Percentiles rank a stretch among this genome's conserved stretches.
phyloP scores from a whole-genome alignment of 495 filamentous ascomycete species.

The Sabuloglossum arenarium region DNA sequence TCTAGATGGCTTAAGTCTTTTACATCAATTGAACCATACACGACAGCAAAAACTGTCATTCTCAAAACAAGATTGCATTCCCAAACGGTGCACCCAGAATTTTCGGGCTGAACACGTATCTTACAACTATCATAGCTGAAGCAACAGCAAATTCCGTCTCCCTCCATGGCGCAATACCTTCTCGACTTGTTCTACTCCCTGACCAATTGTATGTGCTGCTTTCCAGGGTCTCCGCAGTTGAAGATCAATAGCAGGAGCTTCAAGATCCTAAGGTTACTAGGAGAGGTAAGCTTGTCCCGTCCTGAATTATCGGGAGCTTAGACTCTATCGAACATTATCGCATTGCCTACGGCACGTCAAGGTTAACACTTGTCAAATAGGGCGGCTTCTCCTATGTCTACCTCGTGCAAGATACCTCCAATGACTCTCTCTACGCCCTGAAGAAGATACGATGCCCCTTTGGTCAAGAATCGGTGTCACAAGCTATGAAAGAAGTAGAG shows the following conservation, averaged over 20 bases:
- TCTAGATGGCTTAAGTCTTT: neutral
- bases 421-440: constrained; percentile 67
- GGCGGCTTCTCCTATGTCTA: constrained; percentile 98
- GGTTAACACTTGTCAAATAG: constrained; percentile 18
- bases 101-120: neutral
- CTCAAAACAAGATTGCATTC: neutral
- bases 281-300: constrained; percentile 37
- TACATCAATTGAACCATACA: neutral
- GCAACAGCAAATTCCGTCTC: neutral
- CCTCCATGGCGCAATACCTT: constrained; percentile 63
- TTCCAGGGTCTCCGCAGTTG: constrained; percentile 76
- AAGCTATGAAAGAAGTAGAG: constrained; percentile 90
- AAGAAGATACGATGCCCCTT: constrained; percentile 99
- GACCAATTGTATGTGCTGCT: constrained; percentile 86
- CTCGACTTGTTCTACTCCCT: constrained; percentile 79
- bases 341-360: neutral
- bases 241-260: constrained; percentile 90
- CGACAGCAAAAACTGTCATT: neutral
- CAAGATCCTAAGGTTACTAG: constrained; percentile 81
- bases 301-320: neutral
- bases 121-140: neutral
- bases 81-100: neutral
- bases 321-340: neutral
- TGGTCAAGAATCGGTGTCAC: constrained; percentile 82
- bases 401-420: constrained; percentile 76